phyloP scores from a whole-genome alignment of 2,329 filamentous ascomycete species.

The Colletotrichum scovillei region DNA sequence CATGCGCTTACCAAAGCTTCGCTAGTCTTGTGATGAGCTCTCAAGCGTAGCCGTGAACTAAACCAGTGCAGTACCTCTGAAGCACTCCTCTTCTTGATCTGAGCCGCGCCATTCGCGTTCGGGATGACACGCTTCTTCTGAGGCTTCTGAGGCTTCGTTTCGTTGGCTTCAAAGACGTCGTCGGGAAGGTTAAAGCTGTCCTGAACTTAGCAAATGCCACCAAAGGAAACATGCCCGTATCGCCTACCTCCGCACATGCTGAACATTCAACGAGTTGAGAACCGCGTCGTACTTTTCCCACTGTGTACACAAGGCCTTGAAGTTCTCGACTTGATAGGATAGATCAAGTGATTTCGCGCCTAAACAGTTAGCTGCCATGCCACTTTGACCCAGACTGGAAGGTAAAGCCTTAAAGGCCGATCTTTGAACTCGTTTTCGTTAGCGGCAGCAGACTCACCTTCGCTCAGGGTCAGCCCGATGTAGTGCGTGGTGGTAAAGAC shows the following conservation, averaged over 20 bases:
- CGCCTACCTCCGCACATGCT: constrained; percentile 86
- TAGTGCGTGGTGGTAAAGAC: constrained; percentile 95
- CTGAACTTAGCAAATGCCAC: background rate
- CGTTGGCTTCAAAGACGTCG: constrained; percentile 87
- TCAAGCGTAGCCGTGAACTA: constrained; percentile 5
- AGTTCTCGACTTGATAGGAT: constrained; percentile 84
- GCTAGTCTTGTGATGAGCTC: constrained; percentile 35
- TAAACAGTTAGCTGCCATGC: constrained; percentile 50
- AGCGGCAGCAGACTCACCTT: constrained; percentile 66
- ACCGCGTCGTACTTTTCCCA: constrained; percentile 82
- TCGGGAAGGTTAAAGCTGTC: constrained; percentile 85
- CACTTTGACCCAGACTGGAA: background rate
- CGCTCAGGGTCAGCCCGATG: constrained; percentile 84
- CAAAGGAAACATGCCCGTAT: background rate
- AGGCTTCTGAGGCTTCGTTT: constrained; percentile 74
- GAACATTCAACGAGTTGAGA: constrained; percentile 82
- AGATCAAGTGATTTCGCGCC: constrained; percentile 80
- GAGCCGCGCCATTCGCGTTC: constrained; percentile 49
- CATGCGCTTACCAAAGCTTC: constrained; percentile 55
- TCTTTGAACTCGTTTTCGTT: constrained; percentile 31
- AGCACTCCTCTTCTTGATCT: constrained; percentile 61
- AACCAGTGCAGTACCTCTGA: constrained; percentile 51
- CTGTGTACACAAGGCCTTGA: constrained; percentile 82
- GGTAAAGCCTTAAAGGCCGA: background rate
- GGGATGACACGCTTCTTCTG: constrained; percentile 40